These are phyloP conservation scores for Bondarzewia mesenterica DNA, from an alignment of 1,284 basidiomycete genomes.

Conservation along the genomic window DNA sequence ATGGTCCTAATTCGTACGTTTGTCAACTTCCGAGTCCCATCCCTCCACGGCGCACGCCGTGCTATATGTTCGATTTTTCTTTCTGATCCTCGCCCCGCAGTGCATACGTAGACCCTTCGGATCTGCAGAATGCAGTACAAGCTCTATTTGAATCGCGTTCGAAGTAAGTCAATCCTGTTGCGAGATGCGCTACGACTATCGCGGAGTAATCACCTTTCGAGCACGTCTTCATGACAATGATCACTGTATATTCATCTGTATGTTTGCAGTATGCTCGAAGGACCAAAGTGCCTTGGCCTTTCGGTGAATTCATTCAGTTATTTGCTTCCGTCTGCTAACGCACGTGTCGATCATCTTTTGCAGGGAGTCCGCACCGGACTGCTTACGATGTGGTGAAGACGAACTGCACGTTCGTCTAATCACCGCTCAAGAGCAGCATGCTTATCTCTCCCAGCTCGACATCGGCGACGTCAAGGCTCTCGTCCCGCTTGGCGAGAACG, in stretches of 20 bases:
- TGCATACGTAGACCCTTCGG: constrained; percentile 14
- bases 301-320: no score
- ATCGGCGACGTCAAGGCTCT: constrained; percentile 25
- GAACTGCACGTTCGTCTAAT: constrained; percentile 22
- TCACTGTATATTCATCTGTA: no score
- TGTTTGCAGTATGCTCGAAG: background rate
- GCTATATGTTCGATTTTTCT: background rate
- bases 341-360: background rate
- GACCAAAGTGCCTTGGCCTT: no score
- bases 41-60: background rate
- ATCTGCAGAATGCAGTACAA: constrained; percentile 28
- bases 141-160: constrained; percentile 28
- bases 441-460: constrained; percentile 22
- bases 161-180: constrained; percentile 24
- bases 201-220: background rate
- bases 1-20: background rate
- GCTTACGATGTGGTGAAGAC: constrained; percentile 11
- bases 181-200: background rate
- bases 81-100: constrained; percentile 2
- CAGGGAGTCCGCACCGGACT: constrained; percentile 6
- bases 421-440: constrained; percentile 24
- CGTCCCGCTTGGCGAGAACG: constrained; percentile 21
- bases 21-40: background rate
- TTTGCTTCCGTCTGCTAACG: background rate
- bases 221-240: background rate